Percentiles rank a stretch among this genome's conserved stretches.
These are phyloP conservation scores for Grifola frondosa DNA, from an alignment of 1,284 basidiomycete species.

Conservation along the genomic window DNA sequence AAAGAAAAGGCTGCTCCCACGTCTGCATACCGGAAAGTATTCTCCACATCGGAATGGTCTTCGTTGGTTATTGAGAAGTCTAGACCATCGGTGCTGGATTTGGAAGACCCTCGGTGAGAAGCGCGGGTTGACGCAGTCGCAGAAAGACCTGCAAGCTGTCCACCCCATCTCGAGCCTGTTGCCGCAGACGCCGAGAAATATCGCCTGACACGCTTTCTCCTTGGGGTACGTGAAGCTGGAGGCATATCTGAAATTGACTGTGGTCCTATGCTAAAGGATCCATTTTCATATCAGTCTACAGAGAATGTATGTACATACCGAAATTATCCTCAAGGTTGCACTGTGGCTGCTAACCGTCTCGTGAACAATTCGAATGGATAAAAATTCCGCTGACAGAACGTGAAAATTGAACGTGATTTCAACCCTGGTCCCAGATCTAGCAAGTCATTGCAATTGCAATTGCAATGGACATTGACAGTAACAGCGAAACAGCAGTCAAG, in stretches of 20 bases:
- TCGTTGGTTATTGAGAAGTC: conserved; percentile 23
- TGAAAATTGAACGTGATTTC: no score
- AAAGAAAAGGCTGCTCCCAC: conserved; percentile 14
- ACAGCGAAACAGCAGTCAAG: no score
- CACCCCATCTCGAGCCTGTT: conserved; percentile 23
- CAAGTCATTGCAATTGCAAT: no score
- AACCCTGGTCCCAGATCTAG: no score
- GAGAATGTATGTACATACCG: no score
- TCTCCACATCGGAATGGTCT: conserved; percentile 22
- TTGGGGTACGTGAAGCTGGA: conserved; percentile 27
- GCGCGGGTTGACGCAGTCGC: conserved; percentile 10
- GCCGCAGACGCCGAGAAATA: conserved; percentile 31
- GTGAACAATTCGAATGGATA: no score
- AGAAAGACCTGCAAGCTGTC: conserved; percentile 11
- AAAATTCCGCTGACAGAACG: no score
- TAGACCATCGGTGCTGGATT: conserved; percentile 21
- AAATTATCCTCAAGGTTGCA: no score
- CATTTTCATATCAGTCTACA: conserved; percentile 1
- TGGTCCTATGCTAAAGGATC: neutral
- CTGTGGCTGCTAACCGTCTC: no score
- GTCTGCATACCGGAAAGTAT: conserved; percentile 16
- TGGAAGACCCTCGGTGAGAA: conserved; percentile 23
- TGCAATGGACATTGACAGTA: no score
- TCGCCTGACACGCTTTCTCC: conserved; percentile 28
- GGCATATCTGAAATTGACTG: conserved; percentile 16